Evolutionary conservation across 1,284 basidiomycete genomes (phyloP).

Genomic region (Puccinia hordei): DNA sequence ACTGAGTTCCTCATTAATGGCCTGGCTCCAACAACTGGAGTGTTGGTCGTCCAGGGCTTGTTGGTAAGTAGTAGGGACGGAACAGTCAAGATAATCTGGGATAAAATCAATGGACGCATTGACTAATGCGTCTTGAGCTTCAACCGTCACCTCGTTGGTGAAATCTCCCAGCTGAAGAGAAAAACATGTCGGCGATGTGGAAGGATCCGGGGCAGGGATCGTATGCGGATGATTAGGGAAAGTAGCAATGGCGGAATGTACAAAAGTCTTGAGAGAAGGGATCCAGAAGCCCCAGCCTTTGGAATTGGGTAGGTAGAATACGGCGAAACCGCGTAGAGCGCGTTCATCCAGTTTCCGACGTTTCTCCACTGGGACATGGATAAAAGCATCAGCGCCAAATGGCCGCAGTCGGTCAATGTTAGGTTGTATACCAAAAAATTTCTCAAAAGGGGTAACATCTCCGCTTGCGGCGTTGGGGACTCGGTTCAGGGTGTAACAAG

Average conservation of each 20-base stretch:
- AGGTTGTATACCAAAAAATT: neutral
- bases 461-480: slow-evolving; percentile 10
- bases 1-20: slow-evolving; percentile 9
- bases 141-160: no score
- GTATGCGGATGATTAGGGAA: neutral
- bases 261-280: neutral
- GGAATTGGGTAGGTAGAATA: neutral
- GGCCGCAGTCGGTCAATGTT: neutral
- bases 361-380: slow-evolving; percentile 27
- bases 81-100: no score
- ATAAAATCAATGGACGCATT: no score
- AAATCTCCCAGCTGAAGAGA: no score
- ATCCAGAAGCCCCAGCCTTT: slow-evolving; percentile 30
- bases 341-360: slow-evolving; percentile 12
- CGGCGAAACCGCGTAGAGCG: neutral
- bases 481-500: neutral
- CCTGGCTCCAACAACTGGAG: neutral
- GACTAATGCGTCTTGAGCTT: no score
- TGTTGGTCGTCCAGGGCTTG: no score
- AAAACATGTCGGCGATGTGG: no score
- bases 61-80: no score
- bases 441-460: slow-evolving; percentile 1
- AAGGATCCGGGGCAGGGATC: no score
- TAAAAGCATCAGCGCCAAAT: neutral
- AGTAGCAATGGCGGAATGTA: neutral